Conservation (phyloP, 2,329 filamentous ascomycete species). For the Ciborinia camelliae region DNA sequence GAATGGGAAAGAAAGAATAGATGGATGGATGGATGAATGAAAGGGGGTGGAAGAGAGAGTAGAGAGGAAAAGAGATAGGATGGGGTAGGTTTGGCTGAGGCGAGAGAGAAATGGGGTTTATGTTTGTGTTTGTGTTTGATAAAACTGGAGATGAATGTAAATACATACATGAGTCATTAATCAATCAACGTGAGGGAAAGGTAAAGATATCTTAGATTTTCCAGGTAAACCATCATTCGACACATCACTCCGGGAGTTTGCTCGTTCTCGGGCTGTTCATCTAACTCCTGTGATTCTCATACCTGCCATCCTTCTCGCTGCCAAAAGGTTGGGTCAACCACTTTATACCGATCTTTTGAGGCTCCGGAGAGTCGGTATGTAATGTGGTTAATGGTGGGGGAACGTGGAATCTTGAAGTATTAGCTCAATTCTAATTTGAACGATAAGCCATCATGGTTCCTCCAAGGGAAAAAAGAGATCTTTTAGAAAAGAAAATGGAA, state of each 20-base stretch:
- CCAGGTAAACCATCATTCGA: background rate
- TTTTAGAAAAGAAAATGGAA: background rate
- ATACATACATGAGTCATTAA: too few species aligned
- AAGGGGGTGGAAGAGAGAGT: too few species aligned
- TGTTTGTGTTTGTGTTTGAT: too few species aligned
- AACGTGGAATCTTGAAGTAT: too few species aligned
- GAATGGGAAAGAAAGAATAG: too few species aligned
- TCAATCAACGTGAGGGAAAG: too few species aligned
- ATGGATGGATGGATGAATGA: too few species aligned
- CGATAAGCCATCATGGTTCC: background rate
- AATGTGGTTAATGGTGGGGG: background rate
- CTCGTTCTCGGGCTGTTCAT: background rate
- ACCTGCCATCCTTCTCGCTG: background rate
- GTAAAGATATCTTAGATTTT: too few species aligned
- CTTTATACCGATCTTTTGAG: background rate
- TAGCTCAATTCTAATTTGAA: slow-evolving; percentile 6
- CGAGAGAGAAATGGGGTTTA: too few species aligned
- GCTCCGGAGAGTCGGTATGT: background rate
- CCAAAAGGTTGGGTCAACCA: background rate
- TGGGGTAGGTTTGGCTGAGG: too few species aligned
- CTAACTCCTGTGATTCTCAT: background rate
- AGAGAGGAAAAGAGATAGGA: too few species aligned
- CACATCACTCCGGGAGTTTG: background rate
- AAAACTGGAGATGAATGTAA: too few species aligned
- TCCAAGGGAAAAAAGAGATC: background rate